A percentile compares a stretch with the other conserved stretches of the same genome.
Evolutionary conservation across 495 filamentous ascomycete genomes (phyloP).

Genomic region (Podospora fimiseda): DNA sequence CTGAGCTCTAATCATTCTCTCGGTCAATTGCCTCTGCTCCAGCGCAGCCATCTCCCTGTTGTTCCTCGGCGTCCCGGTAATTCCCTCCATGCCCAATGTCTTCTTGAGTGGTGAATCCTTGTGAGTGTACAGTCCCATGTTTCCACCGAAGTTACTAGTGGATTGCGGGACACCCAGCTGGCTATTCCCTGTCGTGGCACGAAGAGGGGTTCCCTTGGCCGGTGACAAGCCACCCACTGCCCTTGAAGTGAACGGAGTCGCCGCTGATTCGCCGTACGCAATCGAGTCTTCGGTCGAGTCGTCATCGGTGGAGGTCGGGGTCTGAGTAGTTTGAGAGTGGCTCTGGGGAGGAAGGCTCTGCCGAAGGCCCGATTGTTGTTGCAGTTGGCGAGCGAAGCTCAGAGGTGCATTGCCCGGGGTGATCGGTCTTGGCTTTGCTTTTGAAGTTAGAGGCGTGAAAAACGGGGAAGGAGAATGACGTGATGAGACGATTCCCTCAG

Average conservation of each 20-base stretch:
- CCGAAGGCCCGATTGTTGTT: neutral
- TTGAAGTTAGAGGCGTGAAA: slow-evolving; percentile 26
- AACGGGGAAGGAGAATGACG: slow-evolving; percentile 20
- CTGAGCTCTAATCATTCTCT: slow-evolving; percentile 18
- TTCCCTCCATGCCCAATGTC: slow-evolving; percentile 41
- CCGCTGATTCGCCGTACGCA: neutral
- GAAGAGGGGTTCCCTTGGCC: neutral
- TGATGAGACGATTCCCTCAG: slow-evolving; percentile 40
- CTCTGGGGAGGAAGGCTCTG: neutral
- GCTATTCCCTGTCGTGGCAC: neutral
- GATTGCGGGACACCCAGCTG: slow-evolving; percentile 10
- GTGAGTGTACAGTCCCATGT: slow-evolving; percentile 71
- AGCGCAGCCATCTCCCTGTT: slow-evolving; percentile 47
- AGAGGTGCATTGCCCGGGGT: neutral
- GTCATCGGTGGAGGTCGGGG: neutral
- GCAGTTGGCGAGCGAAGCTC: neutral
- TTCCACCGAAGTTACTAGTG: slow-evolving; percentile 52
- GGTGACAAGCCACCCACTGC: neutral
- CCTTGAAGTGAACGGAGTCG: neutral
- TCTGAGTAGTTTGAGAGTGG: neutral
- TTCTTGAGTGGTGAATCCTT: slow-evolving; percentile 78
- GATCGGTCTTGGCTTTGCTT: neutral
- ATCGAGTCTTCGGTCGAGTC: neutral
- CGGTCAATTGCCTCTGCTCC: slow-evolving; percentile 36
- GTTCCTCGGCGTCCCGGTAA: slow-evolving; percentile 43